phyloP scores from a whole-genome alignment of 1,284 basidiomycete genomes.

The Moesziomyces globuligerus region DNA sequence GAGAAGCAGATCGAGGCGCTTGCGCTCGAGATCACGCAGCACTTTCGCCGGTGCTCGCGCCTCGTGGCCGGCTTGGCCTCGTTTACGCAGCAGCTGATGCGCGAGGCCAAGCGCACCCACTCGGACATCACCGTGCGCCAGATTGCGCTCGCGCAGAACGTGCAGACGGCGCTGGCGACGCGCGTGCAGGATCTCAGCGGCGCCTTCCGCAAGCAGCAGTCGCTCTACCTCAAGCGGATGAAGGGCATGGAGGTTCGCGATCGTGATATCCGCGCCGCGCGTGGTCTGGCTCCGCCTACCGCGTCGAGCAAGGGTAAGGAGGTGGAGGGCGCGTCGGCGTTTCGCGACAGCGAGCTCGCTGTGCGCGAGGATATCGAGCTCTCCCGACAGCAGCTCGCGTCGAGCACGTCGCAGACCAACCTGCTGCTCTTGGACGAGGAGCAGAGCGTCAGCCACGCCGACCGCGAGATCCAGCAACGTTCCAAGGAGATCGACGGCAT shows the following conservation, averaged over 20 bases:
- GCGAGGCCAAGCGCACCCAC: conserved; percentile 61
- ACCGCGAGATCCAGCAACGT: conserved; percentile 55
- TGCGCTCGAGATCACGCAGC: conserved; percentile 82
- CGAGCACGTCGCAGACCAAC: conserved; percentile 1
- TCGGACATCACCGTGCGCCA: conserved; percentile 56
- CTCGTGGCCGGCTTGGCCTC: conserved; percentile 52
- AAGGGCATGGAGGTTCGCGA: conserved; percentile 72
- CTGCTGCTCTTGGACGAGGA: conserved; percentile 31
- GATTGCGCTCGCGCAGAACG: conserved; percentile 79
- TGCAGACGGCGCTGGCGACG: conserved; percentile 93
- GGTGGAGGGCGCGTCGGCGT: conserved; percentile 2
- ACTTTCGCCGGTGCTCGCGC: conserved; percentile 56
- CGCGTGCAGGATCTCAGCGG: conserved; percentile 92
- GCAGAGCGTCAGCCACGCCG: not conserved
- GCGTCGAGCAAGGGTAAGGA: conserved; percentile 12
- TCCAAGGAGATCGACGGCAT: conserved; percentile 86
- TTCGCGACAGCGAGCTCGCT: conserved; percentile 52
- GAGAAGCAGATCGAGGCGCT: conserved; percentile 90
- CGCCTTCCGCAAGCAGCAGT: conserved; percentile 95
- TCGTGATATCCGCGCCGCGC: conserved; percentile 43
- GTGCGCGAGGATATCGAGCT: conserved; percentile 63
- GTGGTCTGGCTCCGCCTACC: conserved; percentile 17
- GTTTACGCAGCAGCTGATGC: conserved; percentile 71
- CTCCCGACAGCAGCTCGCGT: conserved; percentile 9
- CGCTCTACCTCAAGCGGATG: conserved; percentile 90